Base-by-base conservation (phyloP, 1,284 basidiomycete genomes). In the Phylloporus gajari region DNA sequence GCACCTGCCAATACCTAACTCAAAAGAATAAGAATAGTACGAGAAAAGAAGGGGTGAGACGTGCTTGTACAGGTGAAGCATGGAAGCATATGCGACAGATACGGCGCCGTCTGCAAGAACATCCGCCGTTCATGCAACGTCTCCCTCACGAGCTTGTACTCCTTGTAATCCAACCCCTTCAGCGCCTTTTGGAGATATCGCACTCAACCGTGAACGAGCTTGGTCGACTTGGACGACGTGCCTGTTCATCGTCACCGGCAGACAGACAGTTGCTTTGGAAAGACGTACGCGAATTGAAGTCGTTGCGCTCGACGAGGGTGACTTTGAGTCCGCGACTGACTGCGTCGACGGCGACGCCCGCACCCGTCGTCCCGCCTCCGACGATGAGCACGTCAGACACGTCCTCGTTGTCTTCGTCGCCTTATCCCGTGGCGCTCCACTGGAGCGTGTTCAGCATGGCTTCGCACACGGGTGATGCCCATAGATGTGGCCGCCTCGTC, bases 191-290 rank as follows among this genome's bases (percentile, higher is more conserved):
- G 97, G 21, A 99, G 90, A 85, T 99, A 99, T 19, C 97, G 91
- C 1, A 99, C 97, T 71, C 97, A 97, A 40, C 97, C 97, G 85
- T 99, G 97, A 2, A 99, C 97, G 67, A 99, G 92, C 83, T 99
- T 99, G 17, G 97, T 99, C 13, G 95, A 96, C 83, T 99, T 99
- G 40, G 96, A 98, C 6, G 96, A 98, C 0, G 97, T 98, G 25
- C 96, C 95, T 95, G 25, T 97, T 17, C 15, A 15, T 21, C 65
- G 9, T 59, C 5, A 67, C 4, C 35, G 35, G 32, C 19, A n/a
- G 94, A 74, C 15, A 19, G 62, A 30, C 62, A 25, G 53, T 35
- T 35, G 19, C 7, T 38, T 44, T 9, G 35, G 15, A n/a, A 30
- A n/a, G 27, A 77, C 88, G 72, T 67, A 94, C 95, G 97, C 30